Evolutionary conservation across 2,329 filamentous ascomycete species (phyloP).

Genomic region (Ascochyta lentis): DNA sequence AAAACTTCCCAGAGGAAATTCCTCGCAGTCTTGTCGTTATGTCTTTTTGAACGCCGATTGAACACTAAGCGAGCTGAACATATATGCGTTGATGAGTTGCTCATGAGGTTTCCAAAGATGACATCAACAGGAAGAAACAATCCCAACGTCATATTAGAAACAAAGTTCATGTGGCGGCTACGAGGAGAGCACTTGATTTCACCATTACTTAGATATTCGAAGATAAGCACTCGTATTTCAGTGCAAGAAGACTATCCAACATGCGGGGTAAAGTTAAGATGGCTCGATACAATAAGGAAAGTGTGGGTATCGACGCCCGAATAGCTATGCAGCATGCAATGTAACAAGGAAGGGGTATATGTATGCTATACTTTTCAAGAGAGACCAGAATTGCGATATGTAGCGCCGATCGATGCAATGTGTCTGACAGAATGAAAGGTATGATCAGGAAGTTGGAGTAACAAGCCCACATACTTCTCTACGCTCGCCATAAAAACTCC

Average conservation of each 20-base stretch:
- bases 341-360: constrained; percentile 13
- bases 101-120: too few species aligned
- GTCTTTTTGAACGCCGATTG: too few species aligned
- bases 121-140: background rate
- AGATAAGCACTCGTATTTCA: background rate
- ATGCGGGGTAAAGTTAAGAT: too few species aligned
- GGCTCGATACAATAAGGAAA: background rate
- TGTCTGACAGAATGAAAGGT: background rate
- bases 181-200: background rate
- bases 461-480: background rate
- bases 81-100: too few species aligned
- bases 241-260: background rate
- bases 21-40: background rate
- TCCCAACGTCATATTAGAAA: background rate
- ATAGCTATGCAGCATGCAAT: background rate
- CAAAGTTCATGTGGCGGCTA: too few species aligned
- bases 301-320: background rate
- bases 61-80: too few species aligned
- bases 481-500: constrained; percentile 46
- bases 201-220: background rate
- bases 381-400: background rate
- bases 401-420: constrained; percentile 15
- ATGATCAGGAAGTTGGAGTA: background rate
- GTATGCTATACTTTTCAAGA: constrained; percentile 5
- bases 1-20: background rate